Conservation (phyloP, 306 rosid species). For the Casuarina glauca region DNA sequence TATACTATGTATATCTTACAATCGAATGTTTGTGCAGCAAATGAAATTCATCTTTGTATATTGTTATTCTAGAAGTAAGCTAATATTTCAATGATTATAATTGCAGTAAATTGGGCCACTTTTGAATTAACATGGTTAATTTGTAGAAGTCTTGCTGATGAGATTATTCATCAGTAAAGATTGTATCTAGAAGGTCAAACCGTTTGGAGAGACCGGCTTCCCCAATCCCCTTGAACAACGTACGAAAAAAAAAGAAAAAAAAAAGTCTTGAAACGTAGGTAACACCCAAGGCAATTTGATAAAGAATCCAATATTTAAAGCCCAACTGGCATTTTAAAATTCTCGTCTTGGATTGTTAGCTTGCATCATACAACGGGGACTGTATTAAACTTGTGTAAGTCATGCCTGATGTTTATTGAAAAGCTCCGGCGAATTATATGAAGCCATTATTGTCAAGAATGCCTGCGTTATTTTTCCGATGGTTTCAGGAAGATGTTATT, state of each 20-base stretch:
- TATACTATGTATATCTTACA: neutral
- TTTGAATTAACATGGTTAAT: neutral
- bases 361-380: neutral
- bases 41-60: neutral
- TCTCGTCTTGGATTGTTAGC: neutral
- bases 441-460: no score
- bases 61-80: conserved; percentile 5
- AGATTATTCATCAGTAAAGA: neutral
- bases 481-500: no score
- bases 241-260: neutral
- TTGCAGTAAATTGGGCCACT: neutral
- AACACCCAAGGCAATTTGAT: no score
- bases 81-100: neutral
- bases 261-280: neutral
- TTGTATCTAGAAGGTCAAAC: neutral
- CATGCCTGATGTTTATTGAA: neutral
- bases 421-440: neutral
- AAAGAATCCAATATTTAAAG: neutral
- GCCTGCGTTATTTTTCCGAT: no score
- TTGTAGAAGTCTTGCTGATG: neutral
- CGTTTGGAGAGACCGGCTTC: neutral
- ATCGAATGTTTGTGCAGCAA: neutral
- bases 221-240: neutral
- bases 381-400: neutral
- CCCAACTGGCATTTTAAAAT: neutral